Base-by-base conservation (phyloP, 441 rosid genomes). In the Pelargonium cotyledonis region DNA sequence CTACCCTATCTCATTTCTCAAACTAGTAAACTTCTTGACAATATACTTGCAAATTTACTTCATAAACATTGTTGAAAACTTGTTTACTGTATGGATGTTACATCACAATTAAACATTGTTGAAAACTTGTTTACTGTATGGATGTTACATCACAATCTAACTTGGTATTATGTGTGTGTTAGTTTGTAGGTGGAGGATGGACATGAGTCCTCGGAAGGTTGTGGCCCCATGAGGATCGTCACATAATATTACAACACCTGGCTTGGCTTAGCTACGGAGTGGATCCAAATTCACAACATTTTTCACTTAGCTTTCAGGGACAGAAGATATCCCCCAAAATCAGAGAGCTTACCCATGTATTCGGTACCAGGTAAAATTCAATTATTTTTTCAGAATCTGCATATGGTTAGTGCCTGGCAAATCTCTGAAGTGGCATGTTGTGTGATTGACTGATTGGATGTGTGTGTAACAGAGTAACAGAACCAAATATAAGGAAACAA, bases 231-330 rank as follows among this genome's bases (percentile, higher is more conserved):
- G 64, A 11, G 35, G n/a, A 21, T 58, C 12, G 4, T 21, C 63
- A 21, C 23, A 19, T 58, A 23, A 23, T 9, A 21, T 58, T 23
- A 11, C 23, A 11, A 19, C 63, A 19, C n/a, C 23, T 58, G 12
- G 35, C 23, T 58, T 0, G 11, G 14, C 23, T 58, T n/a, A n/a
- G n/a, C n/a, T n/a, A 76, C 63, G 78, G 76, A 58, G 57, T 53
- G 58, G 18, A n/a, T 19, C 73, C 71, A n/a, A 49, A 44, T 23
- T 35, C 73, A 10, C 12, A 9, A 21, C 65, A 49, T 46, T 70
- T 70, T 57, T 21, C 55, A 67, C 40, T 69, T 63, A 31, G 29
- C 62, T 57, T 63, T 72, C 65, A 73, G 68, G 84, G 70, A 75
- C 71, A 71, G 61, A 16, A 63, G 65, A 43, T 72, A 53, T 69